These are phyloP conservation scores for Plasmodium coatneyi DNA, from an alignment of 169 alveolate genomes.

Conservation along the genomic window DNA sequence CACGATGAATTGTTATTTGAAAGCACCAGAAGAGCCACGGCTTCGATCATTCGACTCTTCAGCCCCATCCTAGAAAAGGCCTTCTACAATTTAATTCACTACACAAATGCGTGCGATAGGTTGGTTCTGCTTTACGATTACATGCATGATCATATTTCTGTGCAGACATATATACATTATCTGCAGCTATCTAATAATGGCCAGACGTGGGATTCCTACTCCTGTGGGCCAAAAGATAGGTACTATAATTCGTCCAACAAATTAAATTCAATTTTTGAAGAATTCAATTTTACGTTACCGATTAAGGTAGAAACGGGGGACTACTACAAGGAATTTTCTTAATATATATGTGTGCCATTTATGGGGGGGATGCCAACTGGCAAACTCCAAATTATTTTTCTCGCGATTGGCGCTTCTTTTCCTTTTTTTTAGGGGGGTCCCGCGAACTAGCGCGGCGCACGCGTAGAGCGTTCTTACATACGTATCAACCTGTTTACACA, in stretches of 20 bases:
- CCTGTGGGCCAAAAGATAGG: not conserved
- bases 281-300: conserved; percentile 42
- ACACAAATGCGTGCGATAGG: conserved; percentile 58
- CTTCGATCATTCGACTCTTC: conserved; percentile 15
- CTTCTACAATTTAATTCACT: conserved; percentile 68
- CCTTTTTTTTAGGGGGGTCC: not conserved
- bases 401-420: not conserved
- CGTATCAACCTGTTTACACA: not conserved
- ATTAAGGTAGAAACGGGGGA: conserved; percentile 58
- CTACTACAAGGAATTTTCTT: conserved; percentile 40
- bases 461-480: not conserved
- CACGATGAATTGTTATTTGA: conserved; percentile 83
- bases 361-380: not conserved
- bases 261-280: conserved; percentile 6
- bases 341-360: not conserved
- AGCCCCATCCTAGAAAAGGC: conserved; percentile 71
- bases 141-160: conserved; percentile 69
- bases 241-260: not conserved
- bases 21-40: conserved; percentile 24
- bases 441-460: not conserved
- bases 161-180: conserved; percentile 49
- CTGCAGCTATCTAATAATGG: conserved; percentile 14
- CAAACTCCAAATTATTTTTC: not conserved
- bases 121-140: conserved; percentile 32
- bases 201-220: not conserved